These are phyloP conservation scores for Hypholoma fasciculare DNA, from an alignment of 768 basidiomycete species.

Conservation along the genomic window DNA sequence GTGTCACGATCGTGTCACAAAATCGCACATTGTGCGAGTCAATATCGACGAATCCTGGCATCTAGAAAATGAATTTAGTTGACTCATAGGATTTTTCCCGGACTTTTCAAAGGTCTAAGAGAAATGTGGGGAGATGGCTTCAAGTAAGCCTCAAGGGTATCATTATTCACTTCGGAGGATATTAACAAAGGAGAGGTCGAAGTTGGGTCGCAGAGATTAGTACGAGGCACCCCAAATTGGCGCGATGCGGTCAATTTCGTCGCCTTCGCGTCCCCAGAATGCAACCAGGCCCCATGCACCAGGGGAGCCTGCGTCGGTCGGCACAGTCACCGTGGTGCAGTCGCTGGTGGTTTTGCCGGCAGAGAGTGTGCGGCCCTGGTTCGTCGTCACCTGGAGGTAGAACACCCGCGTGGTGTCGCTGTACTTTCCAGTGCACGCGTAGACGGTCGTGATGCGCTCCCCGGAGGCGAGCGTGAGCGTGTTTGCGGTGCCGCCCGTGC, in stretches of 20 bases:
- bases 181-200: background rate
- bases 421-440: conserved; percentile 26
- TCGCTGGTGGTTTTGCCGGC: conserved; percentile 28
- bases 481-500: conserved; percentile 29
- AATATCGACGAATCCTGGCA: too few relatives aligned
- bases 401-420: conserved; percentile 30
- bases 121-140: too few relatives aligned
- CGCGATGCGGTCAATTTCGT: conserved; percentile 29
- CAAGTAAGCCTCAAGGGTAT: too few relatives aligned
- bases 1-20: too few relatives aligned
- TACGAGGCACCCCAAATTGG: conserved; percentile 32
- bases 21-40: too few relatives aligned
- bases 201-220: conserved; percentile 4
- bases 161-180: background rate
- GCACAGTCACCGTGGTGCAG: conserved; percentile 26
- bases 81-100: too few relatives aligned
- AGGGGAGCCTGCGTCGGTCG: conserved; percentile 26
- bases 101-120: too few relatives aligned
- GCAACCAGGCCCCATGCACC: conserved; percentile 30
- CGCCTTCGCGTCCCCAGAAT: conserved; percentile 31
- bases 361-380: conserved; percentile 24
- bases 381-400: conserved; percentile 29
- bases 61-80: too few relatives aligned
- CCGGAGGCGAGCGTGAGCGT: conserved; percentile 25
- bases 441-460: conserved; percentile 23